A percentile compares a stretch with the other conserved stretches of the same genome.
Evolutionary conservation across 208 protist species (phyloP).

Genomic region (Crithidia acanthocephali): DNA sequence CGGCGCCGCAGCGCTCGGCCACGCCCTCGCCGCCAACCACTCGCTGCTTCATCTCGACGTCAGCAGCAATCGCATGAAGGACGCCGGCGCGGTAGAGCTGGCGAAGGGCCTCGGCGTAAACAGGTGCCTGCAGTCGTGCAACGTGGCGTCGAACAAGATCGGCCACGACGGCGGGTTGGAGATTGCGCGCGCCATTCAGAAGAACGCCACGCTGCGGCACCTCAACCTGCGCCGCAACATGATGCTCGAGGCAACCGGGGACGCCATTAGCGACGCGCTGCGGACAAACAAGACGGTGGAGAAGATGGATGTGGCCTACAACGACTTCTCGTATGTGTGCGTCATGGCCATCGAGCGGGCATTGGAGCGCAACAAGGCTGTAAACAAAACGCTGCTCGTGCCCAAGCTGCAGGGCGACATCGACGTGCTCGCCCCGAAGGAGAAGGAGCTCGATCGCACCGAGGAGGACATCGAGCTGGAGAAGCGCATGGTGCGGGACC

Average conservation of each 20-base stretch:
- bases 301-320: slow-evolving; percentile 90
- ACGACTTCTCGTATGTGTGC: slow-evolving; percentile 93
- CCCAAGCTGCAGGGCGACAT: slow-evolving; percentile 81
- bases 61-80: slow-evolving; percentile 86
- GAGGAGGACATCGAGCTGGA: slow-evolving; percentile 89
- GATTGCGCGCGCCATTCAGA: slow-evolving; percentile 56
- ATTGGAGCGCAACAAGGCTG: slow-evolving; percentile 66
- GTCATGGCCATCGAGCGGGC: slow-evolving; percentile 68
- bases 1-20: slow-evolving; percentile 63
- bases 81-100: slow-evolving; percentile 74
- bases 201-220: slow-evolving; percentile 71
- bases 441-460: slow-evolving; percentile 81
- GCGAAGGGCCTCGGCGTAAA: slow-evolving; percentile 77
- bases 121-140: slow-evolving; percentile 59
- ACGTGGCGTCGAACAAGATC: slow-evolving; percentile 83
- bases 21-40: slow-evolving; percentile 52
- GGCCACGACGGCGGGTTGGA: slow-evolving; percentile 77
- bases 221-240: slow-evolving; percentile 85
- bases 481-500: slow-evolving; percentile 83
- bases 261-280: slow-evolving; percentile 70
- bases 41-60: slow-evolving; percentile 71
- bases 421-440: slow-evolving; percentile 72
- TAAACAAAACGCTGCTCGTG: slow-evolving; percentile 75
- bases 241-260: slow-evolving; percentile 75
- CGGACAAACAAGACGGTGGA: slow-evolving; percentile 70